A percentile compares a stretch with the other conserved stretches of the same genome.
Evolutionary conservation across 2,329 filamentous ascomycete genomes (phyloP).

Genomic region (Scolecobasidium constrictum): DNA sequence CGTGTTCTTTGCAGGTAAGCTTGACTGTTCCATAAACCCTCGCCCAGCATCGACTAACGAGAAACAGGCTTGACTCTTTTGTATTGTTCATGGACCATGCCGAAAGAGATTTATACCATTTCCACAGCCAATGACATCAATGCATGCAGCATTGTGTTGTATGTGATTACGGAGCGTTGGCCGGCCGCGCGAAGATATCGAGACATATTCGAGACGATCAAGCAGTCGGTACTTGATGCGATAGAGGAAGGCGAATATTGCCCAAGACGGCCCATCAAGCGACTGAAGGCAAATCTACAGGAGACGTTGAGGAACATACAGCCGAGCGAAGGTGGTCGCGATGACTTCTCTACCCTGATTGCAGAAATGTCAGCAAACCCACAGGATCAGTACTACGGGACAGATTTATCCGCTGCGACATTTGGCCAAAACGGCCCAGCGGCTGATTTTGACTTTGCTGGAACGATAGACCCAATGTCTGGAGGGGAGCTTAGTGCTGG

Average conservation of each 20-base stretch:
- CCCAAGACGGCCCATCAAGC: not conserved
- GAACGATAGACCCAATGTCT: not conserved
- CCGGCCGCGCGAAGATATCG: constrained; percentile 11
- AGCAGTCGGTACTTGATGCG: constrained; percentile 8
- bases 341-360: not conserved
- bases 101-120: constrained; percentile 14
- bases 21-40: not conserved
- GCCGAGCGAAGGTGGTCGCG: not conserved
- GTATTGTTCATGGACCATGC: constrained; percentile 20
- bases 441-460: not conserved
- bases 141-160: constrained; percentile 15
- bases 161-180: constrained; percentile 14
- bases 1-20: constrained; percentile 16
- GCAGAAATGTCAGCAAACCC: not conserved
- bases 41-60: not conserved
- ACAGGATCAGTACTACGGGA: not conserved
- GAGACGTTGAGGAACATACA: constrained; percentile 1
- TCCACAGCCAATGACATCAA: constrained; percentile 18
- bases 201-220: constrained; percentile 9
- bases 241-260: constrained; percentile 6
- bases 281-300: constrained; percentile 3
- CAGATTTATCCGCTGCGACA: not conserved
- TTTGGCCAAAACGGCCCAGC: not conserved
- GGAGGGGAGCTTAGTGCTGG: not conserved
- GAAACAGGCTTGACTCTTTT: constrained; percentile 17